A percentile compares a stretch with the other conserved stretches of the same genome.
These are phyloP conservation scores for Aspergillus ruber DNA, from an alignment of 2,329 filamentous ascomycete genomes.

Conservation along the genomic window DNA sequence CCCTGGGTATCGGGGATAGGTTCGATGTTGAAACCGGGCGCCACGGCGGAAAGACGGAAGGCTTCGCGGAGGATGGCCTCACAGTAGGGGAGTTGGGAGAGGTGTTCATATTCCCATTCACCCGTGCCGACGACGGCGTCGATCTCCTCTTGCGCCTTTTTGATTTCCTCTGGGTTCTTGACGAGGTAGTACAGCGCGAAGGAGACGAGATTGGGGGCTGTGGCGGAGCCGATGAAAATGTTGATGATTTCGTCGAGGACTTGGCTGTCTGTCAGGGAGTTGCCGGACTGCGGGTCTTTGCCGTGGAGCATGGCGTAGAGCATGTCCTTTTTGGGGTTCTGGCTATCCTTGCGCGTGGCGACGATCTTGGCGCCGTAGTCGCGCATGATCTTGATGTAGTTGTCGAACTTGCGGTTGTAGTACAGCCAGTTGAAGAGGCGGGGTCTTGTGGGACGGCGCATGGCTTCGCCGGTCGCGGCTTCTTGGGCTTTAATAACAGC, in stretches of 20 bases:
- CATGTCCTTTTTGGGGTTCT: slow-evolving; percentile 53
- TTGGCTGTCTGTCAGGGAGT: slow-evolving; percentile 51
- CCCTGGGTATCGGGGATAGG: slow-evolving; percentile 42
- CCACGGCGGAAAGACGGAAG: slow-evolving; percentile 56
- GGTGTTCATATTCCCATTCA: slow-evolving; percentile 43
- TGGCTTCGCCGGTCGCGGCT: slow-evolving; percentile 49
- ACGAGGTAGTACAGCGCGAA: slow-evolving; percentile 61
- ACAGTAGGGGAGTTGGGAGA: slow-evolving; percentile 61
- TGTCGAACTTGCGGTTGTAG: slow-evolving; percentile 49
- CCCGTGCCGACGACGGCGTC: slow-evolving; percentile 39
- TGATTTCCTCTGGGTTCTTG: slow-evolving; percentile 54
- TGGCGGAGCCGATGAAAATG: slow-evolving; percentile 63
- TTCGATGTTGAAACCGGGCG: slow-evolving; percentile 51
- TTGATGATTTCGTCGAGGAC: slow-evolving; percentile 63
- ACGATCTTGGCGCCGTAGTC: slow-evolving; percentile 53
- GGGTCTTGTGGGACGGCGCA: slow-evolving; percentile 49
- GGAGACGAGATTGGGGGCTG: slow-evolving; percentile 60
- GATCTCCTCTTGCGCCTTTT: slow-evolving; percentile 61
- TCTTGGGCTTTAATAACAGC: slow-evolving; percentile 51
- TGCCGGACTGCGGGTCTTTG: slow-evolving; percentile 57
- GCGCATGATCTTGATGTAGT: slow-evolving; percentile 50
- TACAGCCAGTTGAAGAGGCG: slow-evolving; percentile 49
- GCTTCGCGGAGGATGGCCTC: slow-evolving; percentile 62
- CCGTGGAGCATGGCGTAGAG: slow-evolving; percentile 55
- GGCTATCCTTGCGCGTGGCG: slow-evolving; percentile 48